phyloP scores from a whole-genome alignment of 2,329 filamentous ascomycete genomes.

The Talaromyces amestolkiae region DNA sequence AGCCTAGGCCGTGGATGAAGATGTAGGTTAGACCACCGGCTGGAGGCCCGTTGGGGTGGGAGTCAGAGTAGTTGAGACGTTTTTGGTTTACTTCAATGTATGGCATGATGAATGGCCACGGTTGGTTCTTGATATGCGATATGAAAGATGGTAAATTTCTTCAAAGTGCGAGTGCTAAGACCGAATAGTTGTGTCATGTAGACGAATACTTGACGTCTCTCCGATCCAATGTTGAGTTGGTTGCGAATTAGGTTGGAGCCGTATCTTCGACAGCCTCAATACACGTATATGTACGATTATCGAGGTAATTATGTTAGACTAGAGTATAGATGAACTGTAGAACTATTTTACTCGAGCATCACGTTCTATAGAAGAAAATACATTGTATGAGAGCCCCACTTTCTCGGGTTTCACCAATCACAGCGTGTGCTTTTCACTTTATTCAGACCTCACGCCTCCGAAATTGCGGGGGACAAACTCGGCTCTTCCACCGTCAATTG shows the following conservation, averaged over 20 bases:
- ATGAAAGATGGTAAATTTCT: too few relatives aligned
- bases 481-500: background rate
- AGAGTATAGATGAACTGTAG: background rate
- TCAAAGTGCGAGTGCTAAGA: too few relatives aligned
- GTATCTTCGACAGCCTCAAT: background rate
- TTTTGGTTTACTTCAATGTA: constrained; percentile 36
- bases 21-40: constrained; percentile 36
- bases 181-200: constrained; percentile 18
- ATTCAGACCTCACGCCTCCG: background rate
- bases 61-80: constrained; percentile 37
- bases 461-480: background rate
- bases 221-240: constrained; percentile 6
- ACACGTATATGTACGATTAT: background rate
- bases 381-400: background rate
- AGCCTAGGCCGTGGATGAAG: constrained; percentile 62
- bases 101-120: constrained; percentile 30
- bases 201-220: constrained; percentile 19
- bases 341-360: background rate
- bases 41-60: constrained; percentile 31
- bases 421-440: background rate
- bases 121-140: too few relatives aligned
- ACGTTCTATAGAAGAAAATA: background rate
- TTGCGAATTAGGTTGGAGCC: constrained; percentile 3
- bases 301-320: background rate
- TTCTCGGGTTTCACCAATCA: background rate